Evolutionary conservation across 495 filamentous ascomycete species (phyloP), one percentile per base, ranked within the genome.

Genomic region (Coniosporium apollinis): DNA sequence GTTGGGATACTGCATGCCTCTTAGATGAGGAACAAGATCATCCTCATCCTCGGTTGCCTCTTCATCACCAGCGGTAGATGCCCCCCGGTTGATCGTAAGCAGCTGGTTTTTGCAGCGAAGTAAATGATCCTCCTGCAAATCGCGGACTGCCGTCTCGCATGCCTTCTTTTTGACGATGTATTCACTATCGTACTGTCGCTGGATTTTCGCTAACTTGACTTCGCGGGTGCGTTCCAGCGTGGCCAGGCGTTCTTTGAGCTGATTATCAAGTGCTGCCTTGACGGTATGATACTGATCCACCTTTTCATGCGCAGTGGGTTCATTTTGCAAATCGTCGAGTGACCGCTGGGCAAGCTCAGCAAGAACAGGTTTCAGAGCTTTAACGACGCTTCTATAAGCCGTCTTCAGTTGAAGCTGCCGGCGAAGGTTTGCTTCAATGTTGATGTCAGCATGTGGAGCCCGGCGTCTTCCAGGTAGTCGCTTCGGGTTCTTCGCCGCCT

Each of bases 361-460:
- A 4, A 59, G 47, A 18, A 59, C 28, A 2, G 41, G 36, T 33
- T 60, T 60, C 31, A 52, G 30, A 11, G 40, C 31, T 30, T 56
- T 56, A 25, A 48, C 52, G 5, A 59, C 34, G 14, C 22, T 34
- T 8, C 55, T 47, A 41, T 52, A 60, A 19, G 32, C 37, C 33
- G 45, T 57, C 38, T 54, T 57, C 11, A 57, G 37, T 19, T 52
- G 35, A 4, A 56, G 45, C 34, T 60, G 55, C 1, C 57, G 49
- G 22, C 51, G 47, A 32, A 60, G 42, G 22, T 55, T 46, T 11
- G 48, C 37, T 43, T 60, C 57, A 16, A 60, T 43, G 15, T 38
- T 47, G 28, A 39, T 24, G 33, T 50, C 41, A 18, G 49, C 29
- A 50, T 60, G 48, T 20, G 43, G 47, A 20, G 49, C 51, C 39